phyloP scores from a whole-genome alignment of 805 yeast genomes.

The Metschnikowia colocasiae region DNA sequence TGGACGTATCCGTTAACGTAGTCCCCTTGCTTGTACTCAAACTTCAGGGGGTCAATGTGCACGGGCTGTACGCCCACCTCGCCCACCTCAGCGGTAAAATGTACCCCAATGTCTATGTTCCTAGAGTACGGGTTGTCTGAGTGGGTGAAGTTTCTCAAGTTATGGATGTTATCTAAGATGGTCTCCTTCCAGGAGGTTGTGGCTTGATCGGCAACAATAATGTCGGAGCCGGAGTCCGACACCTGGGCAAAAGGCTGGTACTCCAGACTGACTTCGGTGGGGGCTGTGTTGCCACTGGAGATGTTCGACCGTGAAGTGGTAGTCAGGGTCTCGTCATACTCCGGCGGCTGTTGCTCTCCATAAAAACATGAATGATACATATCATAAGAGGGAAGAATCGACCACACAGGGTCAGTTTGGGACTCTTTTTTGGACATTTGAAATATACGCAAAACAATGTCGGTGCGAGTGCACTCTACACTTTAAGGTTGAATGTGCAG shows the following conservation, averaged over 20 bases:
- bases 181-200: constrained; percentile 35
- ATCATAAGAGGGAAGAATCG: constrained; percentile 38
- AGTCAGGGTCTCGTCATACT: constrained; percentile 14
- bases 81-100: constrained; percentile 35
- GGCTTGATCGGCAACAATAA: constrained; percentile 35
- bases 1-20: constrained; percentile 52
- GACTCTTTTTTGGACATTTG: neutral
- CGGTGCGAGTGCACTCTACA: neutral
- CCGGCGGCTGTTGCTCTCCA: constrained; percentile 14
- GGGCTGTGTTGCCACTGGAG: neutral
- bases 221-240: constrained; percentile 4
- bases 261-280: neutral
- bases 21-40: constrained; percentile 65
- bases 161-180: constrained; percentile 35
- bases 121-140: constrained; percentile 26
- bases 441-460: neutral
- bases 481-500: no score
- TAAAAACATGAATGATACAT: constrained; percentile 26
- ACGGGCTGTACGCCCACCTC: constrained; percentile 25
- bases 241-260: neutral
- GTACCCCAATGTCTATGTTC: constrained; percentile 25
- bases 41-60: constrained; percentile 26
- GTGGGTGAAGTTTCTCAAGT: constrained; percentile 30
- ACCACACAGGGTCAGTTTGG: constrained; percentile 32
- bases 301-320: constrained; percentile 4